A percentile compares a stretch with the other conserved stretches of the same genome.
Conservation (phyloP, 2,329 filamentous ascomycete genomes). For the Colletotrichum tofieldiae region DNA sequence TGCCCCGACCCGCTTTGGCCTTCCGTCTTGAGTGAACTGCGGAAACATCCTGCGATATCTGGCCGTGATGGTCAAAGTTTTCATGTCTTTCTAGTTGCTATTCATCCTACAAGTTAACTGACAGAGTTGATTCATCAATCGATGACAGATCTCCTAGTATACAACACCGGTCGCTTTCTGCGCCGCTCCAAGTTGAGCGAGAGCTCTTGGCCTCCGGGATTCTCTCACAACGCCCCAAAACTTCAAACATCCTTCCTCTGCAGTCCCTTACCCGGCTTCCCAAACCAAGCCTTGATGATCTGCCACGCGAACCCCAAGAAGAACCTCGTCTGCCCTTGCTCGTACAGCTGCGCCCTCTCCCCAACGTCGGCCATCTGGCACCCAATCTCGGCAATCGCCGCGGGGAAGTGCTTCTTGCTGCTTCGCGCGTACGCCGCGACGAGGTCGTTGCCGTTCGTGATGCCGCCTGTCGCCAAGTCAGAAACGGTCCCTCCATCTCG, state of each 20-base stretch:
- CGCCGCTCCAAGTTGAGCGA: not conserved
- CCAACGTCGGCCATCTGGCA: constrained; percentile 64
- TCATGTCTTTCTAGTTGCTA: not conserved
- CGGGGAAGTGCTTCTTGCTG: constrained; percentile 58
- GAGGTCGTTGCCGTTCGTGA: constrained; percentile 72
- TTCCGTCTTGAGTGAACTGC: not conserved
- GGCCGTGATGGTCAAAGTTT: not conserved
- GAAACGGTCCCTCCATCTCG: not conserved
- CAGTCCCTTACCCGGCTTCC: constrained; percentile 39
- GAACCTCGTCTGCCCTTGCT: constrained; percentile 53
- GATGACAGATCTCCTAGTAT: not conserved
- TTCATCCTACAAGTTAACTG: not conserved
- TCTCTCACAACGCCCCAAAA: not conserved
- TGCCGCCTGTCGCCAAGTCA: constrained; percentile 56
- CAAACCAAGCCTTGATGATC: constrained; percentile 55
- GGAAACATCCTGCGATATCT: not conserved
- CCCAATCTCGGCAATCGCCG: constrained; percentile 60
- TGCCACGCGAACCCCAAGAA: constrained; percentile 55
- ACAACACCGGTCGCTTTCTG: not conserved
- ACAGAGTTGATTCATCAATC: not conserved
- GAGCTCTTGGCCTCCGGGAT: not conserved
- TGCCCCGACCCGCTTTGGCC: not conserved
- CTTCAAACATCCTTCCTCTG: constrained; percentile 15
- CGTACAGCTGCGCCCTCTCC: constrained; percentile 63
- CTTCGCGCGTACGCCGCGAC: constrained; percentile 66